Percentiles rank a stretch among this genome's conserved stretches.
These are phyloP conservation scores for Paraconiothyrium brasiliense DNA, from an alignment of 2,329 filamentous ascomycete genomes.

Conservation along the genomic window DNA sequence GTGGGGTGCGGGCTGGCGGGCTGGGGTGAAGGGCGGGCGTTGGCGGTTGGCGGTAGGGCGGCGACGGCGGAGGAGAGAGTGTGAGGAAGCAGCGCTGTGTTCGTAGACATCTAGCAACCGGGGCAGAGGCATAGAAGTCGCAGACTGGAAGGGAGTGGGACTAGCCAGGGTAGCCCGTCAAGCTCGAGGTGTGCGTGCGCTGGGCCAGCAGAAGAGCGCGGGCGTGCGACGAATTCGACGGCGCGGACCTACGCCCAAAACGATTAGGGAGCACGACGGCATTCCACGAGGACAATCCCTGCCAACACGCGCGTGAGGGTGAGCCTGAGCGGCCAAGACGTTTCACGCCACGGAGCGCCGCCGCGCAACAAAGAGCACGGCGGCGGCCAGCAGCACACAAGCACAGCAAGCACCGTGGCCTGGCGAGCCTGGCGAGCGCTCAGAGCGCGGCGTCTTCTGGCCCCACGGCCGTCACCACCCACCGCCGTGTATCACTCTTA, in stretches of 20 bases:
- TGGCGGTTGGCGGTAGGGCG: constrained; percentile 22
- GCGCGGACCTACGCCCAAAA: constrained; percentile 7
- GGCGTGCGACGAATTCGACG: constrained; percentile 12
- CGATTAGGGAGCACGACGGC: constrained; percentile 9
- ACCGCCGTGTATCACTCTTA: not conserved
- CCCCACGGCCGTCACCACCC: no score
- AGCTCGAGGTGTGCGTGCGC: constrained; percentile 23
- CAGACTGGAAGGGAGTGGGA: constrained; percentile 44
- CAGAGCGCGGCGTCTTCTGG: no score
- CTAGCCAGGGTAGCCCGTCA: constrained; percentile 43
- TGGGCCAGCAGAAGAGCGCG: constrained; percentile 10
- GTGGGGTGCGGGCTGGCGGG: constrained; percentile 15
- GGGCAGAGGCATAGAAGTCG: constrained; percentile 44
- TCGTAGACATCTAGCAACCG: constrained; percentile 46
- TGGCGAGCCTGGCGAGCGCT: no score
- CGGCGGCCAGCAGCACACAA: not conserved
- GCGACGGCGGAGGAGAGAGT: constrained; percentile 33
- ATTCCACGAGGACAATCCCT: constrained; percentile 15
- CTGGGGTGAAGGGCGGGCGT: constrained; percentile 15
- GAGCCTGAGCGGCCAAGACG: constrained; percentile 10
- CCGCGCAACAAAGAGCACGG: no score
- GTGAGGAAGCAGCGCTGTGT: constrained; percentile 41
- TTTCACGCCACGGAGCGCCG: constrained; percentile 3
- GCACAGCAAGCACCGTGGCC: no score
- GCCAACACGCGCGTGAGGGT: constrained; percentile 11